Percentiles rank a stretch among this genome's conserved stretches.
phyloP scores from a whole-genome alignment of 208 protist genomes.

The Strigomonas galati region DNA sequence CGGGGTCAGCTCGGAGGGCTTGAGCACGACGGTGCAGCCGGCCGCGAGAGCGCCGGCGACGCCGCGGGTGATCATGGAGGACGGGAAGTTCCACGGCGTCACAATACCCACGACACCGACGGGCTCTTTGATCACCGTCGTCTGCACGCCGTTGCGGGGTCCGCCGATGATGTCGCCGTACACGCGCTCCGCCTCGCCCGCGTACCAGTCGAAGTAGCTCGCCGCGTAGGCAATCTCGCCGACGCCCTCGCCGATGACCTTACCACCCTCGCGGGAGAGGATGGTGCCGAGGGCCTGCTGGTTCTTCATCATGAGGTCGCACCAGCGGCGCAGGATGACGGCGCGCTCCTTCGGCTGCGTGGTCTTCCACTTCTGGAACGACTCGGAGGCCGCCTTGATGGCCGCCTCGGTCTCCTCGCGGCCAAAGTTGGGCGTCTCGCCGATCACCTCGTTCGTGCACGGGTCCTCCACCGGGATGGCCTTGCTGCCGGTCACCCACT shows the following conservation, averaged over 20 bases:
- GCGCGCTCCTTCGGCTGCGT: conserved; percentile 60
- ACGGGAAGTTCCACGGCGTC: conserved; percentile 94
- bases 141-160: conserved; percentile 41
- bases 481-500: conserved; percentile 31
- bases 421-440: conserved; percentile 50
- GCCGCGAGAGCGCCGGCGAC: conserved; percentile 86
- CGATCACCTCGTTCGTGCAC: conserved; percentile 67
- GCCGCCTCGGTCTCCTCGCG: conserved; percentile 41
- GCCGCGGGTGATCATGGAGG: conserved; percentile 77
- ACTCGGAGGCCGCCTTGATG: conserved; percentile 51
- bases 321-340: conserved; percentile 62
- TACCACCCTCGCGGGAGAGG: conserved; percentile 80
- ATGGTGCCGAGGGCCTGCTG: conserved; percentile 46
- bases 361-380: conserved; percentile 62
- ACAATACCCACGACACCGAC: conserved; percentile 84
- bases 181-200: conserved; percentile 75
- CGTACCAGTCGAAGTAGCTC: conserved; percentile 82
- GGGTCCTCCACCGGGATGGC: conserved; percentile 69
- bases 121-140: conserved; percentile 73
- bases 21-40: conserved; percentile 87
- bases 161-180: conserved; percentile 77
- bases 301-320: conserved; percentile 49
- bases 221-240: conserved; percentile 69
- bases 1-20: conserved; percentile 82
- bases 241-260: conserved; percentile 66